Evolutionary conservation across 805 yeast species (phyloP).

Genomic region (Kodamaea neixiangensis): DNA sequence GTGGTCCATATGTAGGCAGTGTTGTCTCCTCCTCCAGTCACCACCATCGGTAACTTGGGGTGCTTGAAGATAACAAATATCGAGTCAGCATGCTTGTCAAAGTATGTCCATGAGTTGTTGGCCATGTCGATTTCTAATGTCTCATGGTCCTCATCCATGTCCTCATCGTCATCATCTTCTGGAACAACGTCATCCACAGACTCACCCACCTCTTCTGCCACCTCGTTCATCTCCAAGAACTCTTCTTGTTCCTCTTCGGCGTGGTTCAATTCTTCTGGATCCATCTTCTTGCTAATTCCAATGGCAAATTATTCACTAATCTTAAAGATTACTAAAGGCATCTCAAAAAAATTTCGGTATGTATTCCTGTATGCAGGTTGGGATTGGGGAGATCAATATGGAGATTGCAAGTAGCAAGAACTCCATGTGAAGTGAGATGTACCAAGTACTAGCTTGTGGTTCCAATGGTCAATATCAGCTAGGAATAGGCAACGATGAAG

Average conservation of each 20-base stretch:
- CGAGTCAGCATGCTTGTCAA: conserved; percentile 88
- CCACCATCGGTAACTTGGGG: conserved; percentile 80
- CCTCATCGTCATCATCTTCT: conserved; percentile 43
- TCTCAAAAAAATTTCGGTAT: conserved; percentile 4
- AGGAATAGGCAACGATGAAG: conserved; percentile 60
- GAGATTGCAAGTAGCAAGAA: too few species aligned
- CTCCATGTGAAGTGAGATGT: conserved; percentile 7
- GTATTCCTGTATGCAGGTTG: conserved; percentile 10
- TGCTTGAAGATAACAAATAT: conserved; percentile 80
- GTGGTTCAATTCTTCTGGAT: conserved; percentile 13
- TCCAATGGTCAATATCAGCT: conserved; percentile 83
- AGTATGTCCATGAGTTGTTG: conserved; percentile 86
- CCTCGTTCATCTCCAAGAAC: conserved; percentile 29
- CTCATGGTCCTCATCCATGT: conserved; percentile 46
- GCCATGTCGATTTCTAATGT: conserved; percentile 79
- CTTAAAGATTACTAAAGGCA: conserved; percentile 1
- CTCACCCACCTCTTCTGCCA: conserved; percentile 35
- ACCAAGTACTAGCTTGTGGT: conserved; percentile 60
- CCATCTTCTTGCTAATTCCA: neutral
- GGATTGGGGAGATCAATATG: too few species aligned
- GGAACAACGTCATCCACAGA: conserved; percentile 30
- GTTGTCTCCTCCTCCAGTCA: conserved; percentile 96
- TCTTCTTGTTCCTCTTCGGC: conserved; percentile 22
- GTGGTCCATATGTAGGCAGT: conserved; percentile 90
- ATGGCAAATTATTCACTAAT: neutral